A percentile compares a stretch with the other conserved stretches of the same genome.
Evolutionary conservation across 805 yeast genomes (phyloP).

Genomic region (Metschnikowia similis): DNA sequence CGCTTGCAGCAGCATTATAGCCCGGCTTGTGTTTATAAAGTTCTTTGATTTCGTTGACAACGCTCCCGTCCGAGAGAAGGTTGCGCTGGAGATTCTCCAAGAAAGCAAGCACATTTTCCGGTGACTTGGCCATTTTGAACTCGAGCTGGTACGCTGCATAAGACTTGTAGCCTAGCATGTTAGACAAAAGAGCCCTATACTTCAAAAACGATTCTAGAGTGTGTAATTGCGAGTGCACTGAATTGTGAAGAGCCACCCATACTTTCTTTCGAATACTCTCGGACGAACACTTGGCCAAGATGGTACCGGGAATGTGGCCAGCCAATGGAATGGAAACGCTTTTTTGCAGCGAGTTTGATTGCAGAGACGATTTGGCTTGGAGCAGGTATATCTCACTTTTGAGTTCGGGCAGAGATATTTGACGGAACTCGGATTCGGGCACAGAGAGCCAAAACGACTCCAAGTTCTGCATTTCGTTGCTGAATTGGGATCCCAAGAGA

Average conservation of each 20-base stretch:
- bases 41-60: constrained; percentile 52
- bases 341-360: neutral
- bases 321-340: constrained; percentile 32
- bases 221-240: constrained; percentile 57
- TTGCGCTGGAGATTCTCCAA: constrained; percentile 52
- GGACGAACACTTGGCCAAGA: constrained; percentile 55
- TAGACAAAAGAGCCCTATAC: constrained; percentile 67
- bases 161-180: constrained; percentile 62
- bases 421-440: constrained; percentile 26
- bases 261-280: constrained; percentile 57
- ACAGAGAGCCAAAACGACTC: constrained; percentile 37
- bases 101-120: constrained; percentile 71
- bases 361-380: constrained; percentile 23
- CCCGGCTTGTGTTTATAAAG: constrained; percentile 36
- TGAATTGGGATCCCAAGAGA: constrained; percentile 72
- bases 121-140: constrained; percentile 85
- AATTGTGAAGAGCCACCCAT: constrained; percentile 72
- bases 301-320: constrained; percentile 61
- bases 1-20: constrained; percentile 11
- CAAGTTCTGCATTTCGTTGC: constrained; percentile 41
- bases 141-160: constrained; percentile 78
- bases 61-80: constrained; percentile 40
- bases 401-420: constrained; percentile 19
- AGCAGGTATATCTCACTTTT: constrained; percentile 23
- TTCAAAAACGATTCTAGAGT: constrained; percentile 56